Evolutionary conservation across 345 rosid species (phyloP), one percentile per base, ranked within the genome.

Genomic region (Populus davidiana): DNA sequence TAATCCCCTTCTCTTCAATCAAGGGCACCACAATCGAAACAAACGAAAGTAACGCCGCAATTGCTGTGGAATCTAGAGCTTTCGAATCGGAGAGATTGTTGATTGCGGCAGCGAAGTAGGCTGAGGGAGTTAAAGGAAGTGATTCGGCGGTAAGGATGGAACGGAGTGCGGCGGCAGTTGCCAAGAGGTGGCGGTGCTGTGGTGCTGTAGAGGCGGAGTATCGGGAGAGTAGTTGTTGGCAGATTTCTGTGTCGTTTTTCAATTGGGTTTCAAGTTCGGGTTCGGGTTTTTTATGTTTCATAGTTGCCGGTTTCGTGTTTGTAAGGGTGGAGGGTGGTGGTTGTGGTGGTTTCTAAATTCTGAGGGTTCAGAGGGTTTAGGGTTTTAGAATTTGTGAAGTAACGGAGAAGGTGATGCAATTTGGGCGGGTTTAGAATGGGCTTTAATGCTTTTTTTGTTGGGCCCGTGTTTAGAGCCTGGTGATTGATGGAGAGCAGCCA

Each of bases 101-200:
- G 35, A 93, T 90, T 13, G 92, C 93, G n/a, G 97, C 94, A 23
- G 91, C 88, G 76, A 95, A 93, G 88, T 91, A 95, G 59, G 96
- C 85, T 0, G 88, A 25, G 17, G 94, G 90, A 6, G 87, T 78
- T 8, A 90, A 87, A 2, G 94, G 90, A 11, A 89, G 87, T 43
- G 89, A 86, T 74, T 91, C 97, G 6, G 94, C 73, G 35, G 85
- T 71, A 78, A 96, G 97, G 13, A 93, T 91, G 38, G 99, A 90
- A 69, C 96, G 97, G 85, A 92, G 89, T 27, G 99, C 92, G 56
- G 89, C 95, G 44, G 97, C 92, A 33, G 96, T 88, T 73, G 98
- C 98, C 56, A 93, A 82, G 62, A 94, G 95, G 83, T 94, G 98
- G 75, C 94, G 89, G 81, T 93, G 97, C 77, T 96, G 98, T 0